Percentiles rank a stretch among this genome's conserved stretches.
phyloP scores from a whole-genome alignment of 306 rosid genomes.

The Prosopis cineraria region DNA sequence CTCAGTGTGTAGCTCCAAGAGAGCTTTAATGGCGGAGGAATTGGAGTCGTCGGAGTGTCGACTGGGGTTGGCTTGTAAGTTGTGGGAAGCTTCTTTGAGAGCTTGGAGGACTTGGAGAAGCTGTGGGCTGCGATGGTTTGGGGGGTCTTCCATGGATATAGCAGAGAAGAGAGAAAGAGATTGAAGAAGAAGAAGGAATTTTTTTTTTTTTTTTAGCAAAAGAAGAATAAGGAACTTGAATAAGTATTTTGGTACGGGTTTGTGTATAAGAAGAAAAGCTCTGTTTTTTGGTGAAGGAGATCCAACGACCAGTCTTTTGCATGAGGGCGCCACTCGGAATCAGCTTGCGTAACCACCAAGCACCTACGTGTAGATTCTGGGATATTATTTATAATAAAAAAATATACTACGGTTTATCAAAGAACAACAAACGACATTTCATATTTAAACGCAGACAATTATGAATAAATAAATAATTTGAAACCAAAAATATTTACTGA shows the following conservation, averaged over 20 bases:
- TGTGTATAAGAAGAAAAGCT: not conserved
- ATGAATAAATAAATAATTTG: too few relatives aligned
- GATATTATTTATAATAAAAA: not conserved
- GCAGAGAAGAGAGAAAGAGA: not conserved
- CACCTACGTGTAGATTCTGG: not conserved
- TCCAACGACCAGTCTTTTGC: conserved; percentile 1
- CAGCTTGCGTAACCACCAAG: too few relatives aligned
- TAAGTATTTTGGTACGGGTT: not conserved
- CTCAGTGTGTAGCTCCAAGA: conserved; percentile 71
- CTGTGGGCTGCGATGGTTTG: conserved; percentile 42
- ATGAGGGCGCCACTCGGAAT: not conserved
- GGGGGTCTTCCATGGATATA: conserved; percentile 49
- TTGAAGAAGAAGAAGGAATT: not conserved
- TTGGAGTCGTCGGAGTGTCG: conserved; percentile 46
- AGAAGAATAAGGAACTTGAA: not conserved
- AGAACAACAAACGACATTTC: too few relatives aligned
- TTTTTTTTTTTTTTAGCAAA: too few relatives aligned
- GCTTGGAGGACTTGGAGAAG: conserved; percentile 76
- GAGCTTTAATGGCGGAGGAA: conserved; percentile 76
- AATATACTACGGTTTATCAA: too few relatives aligned
- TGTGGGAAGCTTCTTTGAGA: conserved; percentile 79
- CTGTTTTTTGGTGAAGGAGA: not conserved
- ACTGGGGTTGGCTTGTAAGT: conserved; percentile 52
- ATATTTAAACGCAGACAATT: too few relatives aligned
- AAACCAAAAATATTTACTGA: too few relatives aligned